These are phyloP conservation scores for Tolypocladium guangdongense DNA, from an alignment of 2,329 filamentous ascomycete species.

Conservation along the genomic window DNA sequence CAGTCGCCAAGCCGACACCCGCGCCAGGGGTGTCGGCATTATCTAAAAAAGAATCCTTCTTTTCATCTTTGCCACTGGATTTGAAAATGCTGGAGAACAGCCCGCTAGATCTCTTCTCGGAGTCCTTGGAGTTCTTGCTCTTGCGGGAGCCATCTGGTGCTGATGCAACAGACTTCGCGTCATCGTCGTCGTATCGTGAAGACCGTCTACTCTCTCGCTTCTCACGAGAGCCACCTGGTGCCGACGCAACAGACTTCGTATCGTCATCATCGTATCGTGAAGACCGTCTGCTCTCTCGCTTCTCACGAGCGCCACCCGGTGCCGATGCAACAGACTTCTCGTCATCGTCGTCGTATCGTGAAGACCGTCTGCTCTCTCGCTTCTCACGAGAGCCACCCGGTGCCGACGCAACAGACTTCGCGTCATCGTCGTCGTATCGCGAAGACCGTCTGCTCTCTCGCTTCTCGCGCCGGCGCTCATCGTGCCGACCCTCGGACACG, in stretches of 20 bases:
- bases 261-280: conserved; percentile 31
- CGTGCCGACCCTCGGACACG: conserved; percentile 31
- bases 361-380: conserved; percentile 11
- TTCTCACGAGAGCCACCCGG: conserved; percentile 6
- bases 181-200: conserved; percentile 33
- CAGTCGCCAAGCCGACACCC: conserved; percentile 53
- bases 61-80: conserved; percentile 28
- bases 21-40: conserved; percentile 59
- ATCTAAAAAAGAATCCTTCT: conserved; percentile 58
- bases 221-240: conserved; percentile 14
- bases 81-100: conserved; percentile 40
- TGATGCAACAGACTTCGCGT: conserved; percentile 22
- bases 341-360: conserved; percentile 27
- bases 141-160: conserved; percentile 19
- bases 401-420: conserved; percentile 27
- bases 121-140: conserved; percentile 21
- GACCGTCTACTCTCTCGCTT: conserved; percentile 14
- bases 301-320: conserved; percentile 13
- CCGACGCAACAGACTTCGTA: conserved; percentile 27
- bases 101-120: conserved; percentile 28
- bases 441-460: conserved; percentile 10
- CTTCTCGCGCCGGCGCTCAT: conserved; percentile 22
- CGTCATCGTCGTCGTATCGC: conserved; percentile 31
- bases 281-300: conserved; percentile 12
- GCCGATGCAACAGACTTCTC: background rate